Evolutionary conservation across 225 moss, liverwort and hornwort genomes (phyloP).

Genomic region (Marchantia paleacea): DNA sequence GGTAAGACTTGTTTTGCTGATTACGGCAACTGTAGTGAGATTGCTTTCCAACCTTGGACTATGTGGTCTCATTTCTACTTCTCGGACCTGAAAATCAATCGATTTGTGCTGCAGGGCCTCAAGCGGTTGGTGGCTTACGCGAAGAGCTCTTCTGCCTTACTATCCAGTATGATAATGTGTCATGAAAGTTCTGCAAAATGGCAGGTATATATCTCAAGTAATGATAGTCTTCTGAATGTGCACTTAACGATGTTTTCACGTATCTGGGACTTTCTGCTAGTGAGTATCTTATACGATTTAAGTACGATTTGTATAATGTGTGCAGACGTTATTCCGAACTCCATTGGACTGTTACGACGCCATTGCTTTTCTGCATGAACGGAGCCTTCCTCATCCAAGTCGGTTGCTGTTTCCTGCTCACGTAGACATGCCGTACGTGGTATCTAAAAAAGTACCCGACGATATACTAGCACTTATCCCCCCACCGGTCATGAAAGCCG

Average conservation of each 20-base stretch:
- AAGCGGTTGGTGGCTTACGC: conserved; percentile 80
- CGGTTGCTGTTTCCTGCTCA: conserved; percentile 65
- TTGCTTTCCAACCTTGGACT: background rate
- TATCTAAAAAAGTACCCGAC: conserved; percentile 37
- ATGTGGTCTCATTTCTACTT: background rate
- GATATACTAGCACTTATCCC: conserved; percentile 50
- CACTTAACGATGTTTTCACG: background rate
- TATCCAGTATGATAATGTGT: conserved; percentile 54
- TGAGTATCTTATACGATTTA: too few species aligned
- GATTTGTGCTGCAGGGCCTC: conserved; percentile 37
- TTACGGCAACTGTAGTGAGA: background rate
- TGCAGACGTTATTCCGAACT: conserved; percentile 78
- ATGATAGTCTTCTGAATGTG: too few species aligned
- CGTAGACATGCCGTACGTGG: conserved; percentile 41
- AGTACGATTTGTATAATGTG: background rate
- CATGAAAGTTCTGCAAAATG: conserved; percentile 55
- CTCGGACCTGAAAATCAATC: background rate
- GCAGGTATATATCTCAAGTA: conserved; percentile 51
- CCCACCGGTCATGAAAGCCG: conserved; percentile 42
- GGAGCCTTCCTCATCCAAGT: conserved; percentile 78
- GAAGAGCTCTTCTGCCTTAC: conserved; percentile 62
- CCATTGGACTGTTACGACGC: conserved; percentile 66
- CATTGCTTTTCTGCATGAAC: conserved; percentile 59
- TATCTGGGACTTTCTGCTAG: too few species aligned
- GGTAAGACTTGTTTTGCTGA: conserved; percentile 26